phyloP scores from a whole-genome alignment of 2,329 filamentous ascomycete genomes.

The Penicillium freii region DNA sequence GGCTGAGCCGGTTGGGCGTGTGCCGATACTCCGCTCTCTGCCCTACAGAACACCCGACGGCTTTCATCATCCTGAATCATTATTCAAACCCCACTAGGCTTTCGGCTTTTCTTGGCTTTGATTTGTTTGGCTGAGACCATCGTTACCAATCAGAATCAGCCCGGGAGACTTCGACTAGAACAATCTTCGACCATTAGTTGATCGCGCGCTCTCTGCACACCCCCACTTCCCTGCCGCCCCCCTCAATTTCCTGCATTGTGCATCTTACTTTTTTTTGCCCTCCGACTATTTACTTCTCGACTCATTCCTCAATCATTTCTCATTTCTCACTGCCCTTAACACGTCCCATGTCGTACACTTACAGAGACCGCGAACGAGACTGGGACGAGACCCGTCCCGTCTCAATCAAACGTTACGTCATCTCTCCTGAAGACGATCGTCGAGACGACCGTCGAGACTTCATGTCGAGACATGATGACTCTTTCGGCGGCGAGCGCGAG shows the following conservation, averaged over 20 bases:
- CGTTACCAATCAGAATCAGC: constrained; percentile 18
- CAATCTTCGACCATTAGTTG: constrained; percentile 17
- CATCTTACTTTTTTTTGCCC: constrained; percentile 5
- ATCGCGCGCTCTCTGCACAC: constrained; percentile 16
- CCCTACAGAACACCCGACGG: constrained; percentile 6
- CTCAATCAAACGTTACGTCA: constrained; percentile 58
- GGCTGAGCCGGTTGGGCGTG: constrained; percentile 8
- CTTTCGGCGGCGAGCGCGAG: constrained; percentile 39
- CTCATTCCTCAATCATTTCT: constrained; percentile 9
- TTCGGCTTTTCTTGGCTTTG: neutral
- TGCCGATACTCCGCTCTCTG: constrained; percentile 9
- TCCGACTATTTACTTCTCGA: neutral
- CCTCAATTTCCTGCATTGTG: constrained; percentile 21
- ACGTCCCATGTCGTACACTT: constrained; percentile 36
- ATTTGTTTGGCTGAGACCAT: constrained; percentile 1
- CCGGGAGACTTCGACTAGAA: constrained; percentile 3
- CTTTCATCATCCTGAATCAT: constrained; percentile 12
- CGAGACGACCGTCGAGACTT: constrained; percentile 41
- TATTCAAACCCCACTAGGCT: neutral
- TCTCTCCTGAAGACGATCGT: constrained; percentile 43
- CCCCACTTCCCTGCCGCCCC: constrained; percentile 24
- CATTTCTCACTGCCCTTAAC: constrained; percentile 13
- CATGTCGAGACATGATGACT: constrained; percentile 27
- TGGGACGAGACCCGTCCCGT: constrained; percentile 46
- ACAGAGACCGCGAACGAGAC: constrained; percentile 42